Base-by-base conservation (phyloP, 2,329 filamentous ascomycete species). In the Colletotrichum shisoi region DNA sequence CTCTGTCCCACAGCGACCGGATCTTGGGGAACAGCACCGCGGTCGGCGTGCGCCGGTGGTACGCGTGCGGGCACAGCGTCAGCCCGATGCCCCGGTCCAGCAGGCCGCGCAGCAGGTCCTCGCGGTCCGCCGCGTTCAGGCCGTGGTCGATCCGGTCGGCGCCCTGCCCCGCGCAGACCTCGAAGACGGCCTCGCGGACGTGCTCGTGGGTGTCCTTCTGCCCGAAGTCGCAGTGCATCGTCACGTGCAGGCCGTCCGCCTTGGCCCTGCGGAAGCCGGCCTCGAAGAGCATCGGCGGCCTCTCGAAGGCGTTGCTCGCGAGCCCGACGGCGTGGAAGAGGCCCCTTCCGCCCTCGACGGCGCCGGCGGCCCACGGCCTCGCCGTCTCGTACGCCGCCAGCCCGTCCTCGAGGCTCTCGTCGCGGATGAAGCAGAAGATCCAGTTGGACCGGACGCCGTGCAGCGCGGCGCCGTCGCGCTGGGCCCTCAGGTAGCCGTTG, bases 71-170 rank as follows among this genome's bases (percentile, higher is more conserved):
- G 73, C 91, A 94, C 44, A 92, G 81, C 0, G 90, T 91, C 64
- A 94, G 76, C 73, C 93, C 73, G 24, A 85, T 86, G 19, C 83
- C 79, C 58, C 87, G 79, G 8, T 79, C 74, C 3, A 84, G 87
- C 13, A 93, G 81, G 24, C 84, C 81, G 67, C 80, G 73, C 75
- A 92, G 79, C 34, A 93, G 79, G n/a, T 76, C 80, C 0, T 82
- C 77, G 69, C 91, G 87, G 45, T 90, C 83, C 5, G 84, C 81
- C 5, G 91, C 81, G 9, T 86, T 84, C 57, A 92, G 87, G 1
- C 91, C 91, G 74, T 94, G 90, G 74, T 94, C 91, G 72, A 94
- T 92, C 45, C 91, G 85, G 74, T 84, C 80, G 48, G 87, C 86
- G 15, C 83, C 80, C 0, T 58, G 68, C 5, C 77, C 74, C 0